Base-by-base conservation (phyloP, 1,284 basidiomycete species). In the Trametes sp. region DNA sequence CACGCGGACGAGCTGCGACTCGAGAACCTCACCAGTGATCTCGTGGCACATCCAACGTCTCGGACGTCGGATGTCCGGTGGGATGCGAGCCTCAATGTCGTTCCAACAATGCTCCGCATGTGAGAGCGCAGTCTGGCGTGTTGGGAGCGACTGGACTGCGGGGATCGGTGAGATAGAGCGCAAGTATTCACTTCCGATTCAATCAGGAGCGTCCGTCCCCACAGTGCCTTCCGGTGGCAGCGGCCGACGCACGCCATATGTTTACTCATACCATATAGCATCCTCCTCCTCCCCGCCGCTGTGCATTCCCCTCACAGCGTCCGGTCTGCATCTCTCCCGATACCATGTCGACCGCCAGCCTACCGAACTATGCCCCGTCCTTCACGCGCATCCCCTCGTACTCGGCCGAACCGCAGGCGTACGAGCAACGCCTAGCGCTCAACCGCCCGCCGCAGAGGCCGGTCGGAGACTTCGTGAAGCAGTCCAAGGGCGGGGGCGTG, bases 401-500 rank as follows among this genome's bases (percentile, higher is more conserved):
- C 65, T 71, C 76, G 16, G 73, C 73, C 21, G 84, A 87, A 66
- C 87, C 87, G 0, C 81, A 80, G 31, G 72, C 78, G 24, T 73
- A 82, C 59, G 88, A 90, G 71, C 83, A 81, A 61, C 82, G 83
- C 10, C 73, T 86, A 31, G 81, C 80, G n/a, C 80, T 81, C 38
- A 80, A 80, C 31, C 68, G 77, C 41, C 76, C 68, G 13, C 53
- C 59, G 9, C 63, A 76, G 14, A 74, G 78, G 16, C 75, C 83
- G 31, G 78, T 80, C 11, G 82, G 82, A 10, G 80, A 80, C 58
- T 89, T 88, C 67, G 77, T 86, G 55, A 92, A 91, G 73, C 82
- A 84, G 61, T 84, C 85, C 6, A 87, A 81, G 70, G 80, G 76
- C 53, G 85, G 87, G 5, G 81, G 79, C 36, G 73, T 84, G 35